Evolutionary conservation across 1,139 yeast genomes (phyloP).

Genomic region (Trichomonascaceae sp.): DNA sequence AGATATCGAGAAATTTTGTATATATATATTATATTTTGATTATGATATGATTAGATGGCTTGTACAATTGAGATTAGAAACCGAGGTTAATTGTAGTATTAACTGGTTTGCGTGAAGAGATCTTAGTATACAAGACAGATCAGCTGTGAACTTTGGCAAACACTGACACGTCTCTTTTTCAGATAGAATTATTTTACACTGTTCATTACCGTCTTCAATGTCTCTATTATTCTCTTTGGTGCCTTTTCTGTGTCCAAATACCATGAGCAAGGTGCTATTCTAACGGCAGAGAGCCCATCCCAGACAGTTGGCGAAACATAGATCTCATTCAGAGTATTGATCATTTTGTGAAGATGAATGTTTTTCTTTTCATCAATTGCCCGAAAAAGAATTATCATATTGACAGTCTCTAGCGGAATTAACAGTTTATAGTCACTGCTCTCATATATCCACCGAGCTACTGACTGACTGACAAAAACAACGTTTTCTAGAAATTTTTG

Average conservation of each 20-base stretch:
- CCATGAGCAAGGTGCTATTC: conserved; percentile 28
- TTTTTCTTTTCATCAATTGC: conserved; percentile 16
- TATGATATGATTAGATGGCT: no score
- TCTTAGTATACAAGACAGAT: no score
- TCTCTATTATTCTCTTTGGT: conserved; percentile 13
- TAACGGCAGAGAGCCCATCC: conserved; percentile 20
- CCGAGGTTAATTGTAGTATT: no score
- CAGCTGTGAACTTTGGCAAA: no score
- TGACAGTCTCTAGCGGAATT: conserved; percentile 13
- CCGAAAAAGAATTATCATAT: conserved; percentile 22
- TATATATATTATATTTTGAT: no score
- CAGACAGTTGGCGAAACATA: conserved; percentile 23
- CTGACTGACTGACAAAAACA: conserved; percentile 18
- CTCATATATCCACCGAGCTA: conserved; percentile 18
- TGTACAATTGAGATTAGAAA: no score
- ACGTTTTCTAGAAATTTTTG: conserved; percentile 18
- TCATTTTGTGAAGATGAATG: conserved; percentile 12
- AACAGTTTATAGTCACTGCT: conserved; percentile 20
- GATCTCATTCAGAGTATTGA: conserved; percentile 18
- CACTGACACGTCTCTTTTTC: no score
- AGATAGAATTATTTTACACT: no score
- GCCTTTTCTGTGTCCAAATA: conserved; percentile 15
- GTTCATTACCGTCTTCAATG: conserved; percentile 8
- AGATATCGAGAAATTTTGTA: not conserved
- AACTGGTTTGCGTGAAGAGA: no score